Evolutionary conservation across 768 basidiomycete species (phyloP).

Genomic region (Panellus pusillus): DNA sequence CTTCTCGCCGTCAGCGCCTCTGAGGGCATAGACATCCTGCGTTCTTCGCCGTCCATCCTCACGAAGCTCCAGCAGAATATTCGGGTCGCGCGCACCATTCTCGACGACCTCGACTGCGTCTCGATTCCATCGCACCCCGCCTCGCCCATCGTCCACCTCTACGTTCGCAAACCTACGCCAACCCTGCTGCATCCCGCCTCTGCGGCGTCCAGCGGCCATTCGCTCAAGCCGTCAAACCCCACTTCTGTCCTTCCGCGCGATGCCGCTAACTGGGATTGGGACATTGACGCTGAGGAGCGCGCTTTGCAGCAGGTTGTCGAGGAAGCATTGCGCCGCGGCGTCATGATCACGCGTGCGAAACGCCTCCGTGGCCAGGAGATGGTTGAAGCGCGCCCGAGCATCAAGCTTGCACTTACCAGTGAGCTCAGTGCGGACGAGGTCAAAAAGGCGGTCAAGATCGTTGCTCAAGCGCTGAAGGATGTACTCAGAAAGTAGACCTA

Average conservation of each 20-base stretch:
- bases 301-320: conserved; percentile 92
- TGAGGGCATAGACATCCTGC: conserved; percentile 79
- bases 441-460: conserved; percentile 78
- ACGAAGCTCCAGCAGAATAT: conserved; percentile 79
- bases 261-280: conserved; percentile 49
- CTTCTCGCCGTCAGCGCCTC: conserved; percentile 87
- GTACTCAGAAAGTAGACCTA: conserved; percentile 51
- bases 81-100: conserved; percentile 69
- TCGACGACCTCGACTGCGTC: conserved; percentile 82
- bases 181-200: conserved; percentile 25
- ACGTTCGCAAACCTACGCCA: conserved; percentile 43
- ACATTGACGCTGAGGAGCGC: conserved; percentile 70
- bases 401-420: conserved; percentile 78
- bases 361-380: conserved; percentile 82
- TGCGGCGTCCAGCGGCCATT: conserved; percentile 26
- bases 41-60: conserved; percentile 74
- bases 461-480: conserved; percentile 76
- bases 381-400: conserved; percentile 77
- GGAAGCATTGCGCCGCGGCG: conserved; percentile 75
- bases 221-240: conserved; percentile 50
- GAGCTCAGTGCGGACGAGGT: conserved; percentile 87
- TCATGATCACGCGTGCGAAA: conserved; percentile 85
- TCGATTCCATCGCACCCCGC: conserved; percentile 82
- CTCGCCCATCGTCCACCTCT: conserved; percentile 87
- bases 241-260: conserved; percentile 47